Evolutionary conservation across 345 rosid species (phyloP).

Genomic region (Hevea brasiliensis): DNA sequence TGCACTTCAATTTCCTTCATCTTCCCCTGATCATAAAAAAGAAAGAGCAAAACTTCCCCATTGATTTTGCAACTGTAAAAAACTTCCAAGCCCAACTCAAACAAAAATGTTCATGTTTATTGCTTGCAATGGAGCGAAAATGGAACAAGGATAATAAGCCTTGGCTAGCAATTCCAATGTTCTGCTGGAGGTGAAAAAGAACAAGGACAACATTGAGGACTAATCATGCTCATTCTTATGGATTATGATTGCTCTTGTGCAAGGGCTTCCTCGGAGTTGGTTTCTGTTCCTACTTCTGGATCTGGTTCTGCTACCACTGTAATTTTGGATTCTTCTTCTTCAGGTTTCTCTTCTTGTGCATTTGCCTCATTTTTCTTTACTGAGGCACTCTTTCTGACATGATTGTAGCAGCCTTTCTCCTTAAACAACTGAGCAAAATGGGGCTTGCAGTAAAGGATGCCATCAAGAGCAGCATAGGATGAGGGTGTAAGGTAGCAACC

Average conservation of each 20-base stretch:
- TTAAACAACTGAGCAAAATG: constrained; percentile 56
- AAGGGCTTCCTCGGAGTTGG: neutral
- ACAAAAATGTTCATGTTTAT: neutral
- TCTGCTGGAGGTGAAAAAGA: neutral
- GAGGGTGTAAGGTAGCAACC: constrained; percentile 50
- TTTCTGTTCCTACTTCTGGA: constrained; percentile 16
- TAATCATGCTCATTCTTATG: neutral
- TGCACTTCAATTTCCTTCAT: neutral
- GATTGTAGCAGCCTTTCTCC: constrained; percentile 49
- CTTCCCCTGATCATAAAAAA: neutral
- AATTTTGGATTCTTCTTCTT: constrained; percentile 12
- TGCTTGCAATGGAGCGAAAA: neutral
- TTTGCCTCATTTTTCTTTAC: constrained; percentile 19
- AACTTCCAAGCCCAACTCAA: neutral
- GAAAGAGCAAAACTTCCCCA: neutral
- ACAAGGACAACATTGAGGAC: neutral
- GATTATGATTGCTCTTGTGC: constrained; percentile 15
- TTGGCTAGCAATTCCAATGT: no score
- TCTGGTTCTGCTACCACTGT: constrained; percentile 7
- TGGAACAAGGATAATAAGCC: no score
- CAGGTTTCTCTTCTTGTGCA: constrained; percentile 9
- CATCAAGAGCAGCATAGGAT: constrained; percentile 52
- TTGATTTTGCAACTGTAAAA: neutral
- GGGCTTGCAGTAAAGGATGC: constrained; percentile 50
- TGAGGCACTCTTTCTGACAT: constrained; percentile 37